Percentiles rank a stretch among this genome's conserved stretches.
These are phyloP conservation scores for Volvox reticuliferus DNA, from an alignment of 139 green algal species.

Conservation along the genomic window DNA sequence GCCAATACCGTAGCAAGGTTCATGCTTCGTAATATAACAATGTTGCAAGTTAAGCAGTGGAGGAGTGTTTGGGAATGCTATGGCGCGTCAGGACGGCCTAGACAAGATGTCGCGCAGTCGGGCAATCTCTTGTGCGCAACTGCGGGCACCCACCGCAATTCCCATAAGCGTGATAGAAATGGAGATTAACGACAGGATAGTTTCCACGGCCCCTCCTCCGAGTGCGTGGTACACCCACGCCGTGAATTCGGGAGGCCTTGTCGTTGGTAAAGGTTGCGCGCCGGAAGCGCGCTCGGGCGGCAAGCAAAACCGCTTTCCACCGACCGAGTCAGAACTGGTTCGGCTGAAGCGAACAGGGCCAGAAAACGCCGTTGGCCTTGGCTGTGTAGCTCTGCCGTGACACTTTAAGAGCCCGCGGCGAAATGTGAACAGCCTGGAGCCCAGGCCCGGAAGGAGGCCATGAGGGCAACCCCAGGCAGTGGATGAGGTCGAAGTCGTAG, in stretches of 20 bases:
- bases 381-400: not conserved
- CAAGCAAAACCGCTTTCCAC: not conserved
- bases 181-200: not conserved
- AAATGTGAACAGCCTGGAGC: not conserved
- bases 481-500: not conserved
- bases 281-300: not conserved
- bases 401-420: not conserved
- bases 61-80: too few species aligned
- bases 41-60: too few species aligned
- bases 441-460: not conserved
- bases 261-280: not conserved
- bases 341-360: not conserved
- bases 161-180: not conserved
- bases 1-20: too few species aligned
- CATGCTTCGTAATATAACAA: too few species aligned
- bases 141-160: slow-evolving; percentile 2
- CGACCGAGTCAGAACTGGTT: not conserved
- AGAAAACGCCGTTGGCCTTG: not conserved
- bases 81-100: not conserved
- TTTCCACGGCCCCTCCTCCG: not conserved
- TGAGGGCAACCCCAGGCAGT: not conserved
- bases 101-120: not conserved
- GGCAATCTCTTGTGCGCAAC: too few species aligned
- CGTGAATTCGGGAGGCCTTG: slow-evolving; percentile 12
- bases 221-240: slow-evolving; percentile 4